A percentile compares a stretch with the other conserved stretches of the same genome.
Evolutionary conservation across 1,284 basidiomycete genomes (phyloP).

Genomic region (Wolfiporia cocos): DNA sequence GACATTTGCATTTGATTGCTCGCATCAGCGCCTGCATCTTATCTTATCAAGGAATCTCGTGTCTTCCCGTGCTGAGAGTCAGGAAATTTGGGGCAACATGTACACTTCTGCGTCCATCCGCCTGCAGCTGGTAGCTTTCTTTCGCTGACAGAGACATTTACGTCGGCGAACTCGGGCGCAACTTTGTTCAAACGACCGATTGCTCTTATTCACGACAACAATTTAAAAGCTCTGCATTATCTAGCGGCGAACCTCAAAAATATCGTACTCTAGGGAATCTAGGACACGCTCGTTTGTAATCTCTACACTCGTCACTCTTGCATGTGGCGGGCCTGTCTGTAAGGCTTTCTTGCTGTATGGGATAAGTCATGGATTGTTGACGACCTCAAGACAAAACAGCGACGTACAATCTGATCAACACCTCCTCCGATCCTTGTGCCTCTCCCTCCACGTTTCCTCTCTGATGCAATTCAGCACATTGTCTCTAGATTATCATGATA

Average conservation of each 20-base stretch:
- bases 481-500: not conserved
- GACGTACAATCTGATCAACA: conserved; percentile 20
- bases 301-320: conserved; percentile 17
- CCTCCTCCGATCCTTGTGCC: conserved; percentile 19
- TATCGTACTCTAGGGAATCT: conserved; percentile 16
- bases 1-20: too few relatives aligned
- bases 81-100: too few relatives aligned
- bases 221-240: not conserved
- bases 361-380: too few relatives aligned
- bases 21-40: too few relatives aligned
- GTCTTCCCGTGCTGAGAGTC: too few relatives aligned
- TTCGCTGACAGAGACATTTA: too few relatives aligned
- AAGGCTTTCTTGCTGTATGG: conserved; percentile 18
- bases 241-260: conserved; percentile 12
- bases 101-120: too few relatives aligned
- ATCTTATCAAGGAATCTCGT: too few relatives aligned
- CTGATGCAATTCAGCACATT: conserved; percentile 7
- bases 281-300: conserved; percentile 17
- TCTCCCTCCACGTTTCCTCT: conserved; percentile 23
- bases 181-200: too few relatives aligned
- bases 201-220: too few relatives aligned
- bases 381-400: not conserved
- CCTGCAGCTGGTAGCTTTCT: too few relatives aligned
- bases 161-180: too few relatives aligned
- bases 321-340: conserved; percentile 17